phyloP scores from a whole-genome alignment of 257 asterid genomes.

The Avicennia marina region DNA sequence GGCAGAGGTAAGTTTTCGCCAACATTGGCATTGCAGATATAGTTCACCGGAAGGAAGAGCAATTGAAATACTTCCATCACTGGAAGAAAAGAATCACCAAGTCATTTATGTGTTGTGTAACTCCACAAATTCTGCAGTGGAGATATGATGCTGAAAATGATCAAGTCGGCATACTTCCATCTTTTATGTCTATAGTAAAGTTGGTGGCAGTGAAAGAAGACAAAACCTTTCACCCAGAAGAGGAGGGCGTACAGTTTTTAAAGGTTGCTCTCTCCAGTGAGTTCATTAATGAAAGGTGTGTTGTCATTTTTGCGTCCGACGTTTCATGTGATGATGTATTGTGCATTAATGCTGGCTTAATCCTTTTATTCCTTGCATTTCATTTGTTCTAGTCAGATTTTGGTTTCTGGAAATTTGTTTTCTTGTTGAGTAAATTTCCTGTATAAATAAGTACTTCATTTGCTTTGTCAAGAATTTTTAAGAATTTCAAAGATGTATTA shows the following conservation, averaged over 20 bases:
- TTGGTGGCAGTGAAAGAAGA: too few species aligned
- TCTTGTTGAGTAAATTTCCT: not conserved
- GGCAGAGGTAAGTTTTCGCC: too few species aligned
- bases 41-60: conserved; percentile 7
- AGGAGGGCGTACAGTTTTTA: conserved; percentile 19
- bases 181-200: conserved; percentile 12
- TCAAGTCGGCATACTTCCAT: conserved; percentile 1
- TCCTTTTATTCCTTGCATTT: not conserved
- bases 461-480: not conserved
- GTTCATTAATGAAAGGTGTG: not conserved
- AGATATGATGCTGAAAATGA: not conserved
- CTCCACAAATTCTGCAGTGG: conserved; percentile 6
- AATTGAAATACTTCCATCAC: not conserved
- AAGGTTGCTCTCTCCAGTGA: conserved; percentile 15
- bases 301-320: too few species aligned
- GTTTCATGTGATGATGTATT: conserved; percentile 10
- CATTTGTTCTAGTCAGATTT: not conserved
- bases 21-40: conserved; percentile 1
- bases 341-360: not conserved
- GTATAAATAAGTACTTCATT: too few species aligned
- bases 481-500: not conserved
- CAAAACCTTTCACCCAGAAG: not conserved
- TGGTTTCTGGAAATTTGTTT: not conserved
- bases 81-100: not conserved
- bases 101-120: not conserved